These are phyloP conservation scores for Huntiella bhutanensis DNA, from an alignment of 2,329 filamentous ascomycete genomes.

Conservation along the genomic window DNA sequence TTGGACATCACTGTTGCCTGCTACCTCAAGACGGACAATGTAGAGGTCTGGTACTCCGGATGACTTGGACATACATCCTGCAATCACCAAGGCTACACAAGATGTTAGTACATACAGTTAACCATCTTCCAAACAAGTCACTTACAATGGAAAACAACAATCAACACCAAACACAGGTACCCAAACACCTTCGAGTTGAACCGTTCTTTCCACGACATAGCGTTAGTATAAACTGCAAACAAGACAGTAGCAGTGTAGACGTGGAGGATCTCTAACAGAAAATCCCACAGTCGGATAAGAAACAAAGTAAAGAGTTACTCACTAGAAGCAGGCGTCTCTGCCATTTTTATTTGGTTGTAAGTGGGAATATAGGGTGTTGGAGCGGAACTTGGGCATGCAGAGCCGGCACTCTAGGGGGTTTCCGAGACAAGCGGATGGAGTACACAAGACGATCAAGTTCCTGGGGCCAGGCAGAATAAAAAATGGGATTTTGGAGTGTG, in stretches of 20 bases:
- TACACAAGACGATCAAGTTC: background rate
- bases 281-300: background rate
- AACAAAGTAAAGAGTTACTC: constrained; percentile 1
- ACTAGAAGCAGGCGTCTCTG: constrained; percentile 11
- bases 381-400: background rate
- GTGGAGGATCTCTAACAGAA: background rate
- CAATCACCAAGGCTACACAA: constrained; percentile 5
- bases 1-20: constrained; percentile 4
- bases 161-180: constrained; percentile 9
- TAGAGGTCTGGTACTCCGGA: constrained; percentile 9
- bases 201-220: constrained; percentile 6
- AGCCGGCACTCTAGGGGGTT: background rate
- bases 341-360: constrained; percentile 6
- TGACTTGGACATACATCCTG: constrained; percentile 12
- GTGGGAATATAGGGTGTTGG: too few species aligned
- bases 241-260: background rate
- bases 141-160: constrained; percentile 11
- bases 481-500: too few species aligned
- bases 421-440: background rate
- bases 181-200: constrained; percentile 11
- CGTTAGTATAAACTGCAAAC: constrained; percentile 6
- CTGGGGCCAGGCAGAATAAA: background rate
- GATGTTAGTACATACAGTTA: background rate
- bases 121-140: background rate
- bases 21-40: constrained; percentile 8